phyloP scores from a whole-genome alignment of 306 rosid genomes.

The Gastrolobium villosum region DNA sequence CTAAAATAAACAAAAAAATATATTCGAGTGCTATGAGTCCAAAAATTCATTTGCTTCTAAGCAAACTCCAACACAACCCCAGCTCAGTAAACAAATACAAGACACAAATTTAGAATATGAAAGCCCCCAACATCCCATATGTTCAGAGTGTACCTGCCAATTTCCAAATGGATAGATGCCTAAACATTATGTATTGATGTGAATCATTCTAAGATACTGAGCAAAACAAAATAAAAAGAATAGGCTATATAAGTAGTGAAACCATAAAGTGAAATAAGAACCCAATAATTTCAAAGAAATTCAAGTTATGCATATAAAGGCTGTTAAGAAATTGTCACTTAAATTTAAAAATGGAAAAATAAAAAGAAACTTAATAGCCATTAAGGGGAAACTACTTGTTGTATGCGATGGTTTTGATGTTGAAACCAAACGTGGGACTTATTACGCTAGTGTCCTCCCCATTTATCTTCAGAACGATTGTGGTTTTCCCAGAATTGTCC shows the following conservation, averaged over 20 bases:
- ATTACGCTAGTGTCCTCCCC: constrained; percentile 96
- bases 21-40: background rate
- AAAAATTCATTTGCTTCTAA: constrained; percentile 13
- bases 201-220: background rate
- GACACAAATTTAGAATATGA: constrained; percentile 35
- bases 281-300: constrained; percentile 7
- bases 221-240: background rate
- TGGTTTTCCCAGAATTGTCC: constrained; percentile 95
- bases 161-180: constrained; percentile 38
- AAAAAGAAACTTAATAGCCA: too few species aligned
- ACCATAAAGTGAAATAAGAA: constrained; percentile 7
- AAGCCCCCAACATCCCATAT: constrained; percentile 94
- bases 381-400: constrained; percentile 59
- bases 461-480: constrained; percentile 88
- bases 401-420: constrained; percentile 90
- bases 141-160: constrained; percentile 81
- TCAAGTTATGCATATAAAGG: constrained; percentile 9
- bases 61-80: constrained; percentile 5
- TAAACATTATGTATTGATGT: constrained; percentile 5
- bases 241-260: background rate
- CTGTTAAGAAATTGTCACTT: too few species aligned
- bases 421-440: constrained; percentile 96
- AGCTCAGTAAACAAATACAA: constrained; percentile 28
- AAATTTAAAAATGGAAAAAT: too few species aligned
- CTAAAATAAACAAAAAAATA: background rate